Conservation (phyloP, 2,329 filamentous ascomycete genomes). For the Gaeumannomyces tritici region DNA sequence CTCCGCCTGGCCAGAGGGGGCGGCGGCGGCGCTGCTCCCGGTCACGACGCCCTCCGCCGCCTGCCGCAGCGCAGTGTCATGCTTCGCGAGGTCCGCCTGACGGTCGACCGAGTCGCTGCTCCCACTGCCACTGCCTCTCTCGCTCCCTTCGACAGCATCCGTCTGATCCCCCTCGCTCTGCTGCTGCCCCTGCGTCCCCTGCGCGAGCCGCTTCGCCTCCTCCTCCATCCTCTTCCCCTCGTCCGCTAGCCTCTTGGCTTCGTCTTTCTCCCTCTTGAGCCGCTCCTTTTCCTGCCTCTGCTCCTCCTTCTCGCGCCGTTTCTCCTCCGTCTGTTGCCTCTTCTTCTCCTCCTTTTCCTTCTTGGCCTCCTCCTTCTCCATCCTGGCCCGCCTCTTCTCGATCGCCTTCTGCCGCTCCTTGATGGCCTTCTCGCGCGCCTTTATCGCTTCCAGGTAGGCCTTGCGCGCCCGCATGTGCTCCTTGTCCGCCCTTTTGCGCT, state of each 20-base stretch:
- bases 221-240: conserved; percentile 9
- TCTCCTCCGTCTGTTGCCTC: conserved; percentile 19
- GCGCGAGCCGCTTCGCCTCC: background rate
- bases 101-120: background rate
- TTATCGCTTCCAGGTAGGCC: conserved; percentile 55
- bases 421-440: conserved; percentile 55
- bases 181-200: background rate
- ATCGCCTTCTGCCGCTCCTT: conserved; percentile 52
- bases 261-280: conserved; percentile 18
- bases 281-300: conserved; percentile 17
- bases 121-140: background rate
- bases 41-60: background rate
- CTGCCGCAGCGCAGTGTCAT: conserved; percentile 2
- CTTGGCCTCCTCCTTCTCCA: conserved; percentile 29
- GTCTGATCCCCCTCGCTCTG: background rate
- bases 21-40: background rate
- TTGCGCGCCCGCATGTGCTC: conserved; percentile 55
- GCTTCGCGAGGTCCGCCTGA: background rate
- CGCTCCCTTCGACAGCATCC: background rate
- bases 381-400: conserved; percentile 39
- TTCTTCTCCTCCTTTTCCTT: conserved; percentile 10
- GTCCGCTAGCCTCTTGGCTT: conserved; percentile 10
- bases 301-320: conserved; percentile 23
- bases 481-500: conserved; percentile 59
- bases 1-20: too few species aligned